Evolutionary conservation across 2,329 filamentous ascomycete species (phyloP).

Genomic region (Stemphylium beticola): DNA sequence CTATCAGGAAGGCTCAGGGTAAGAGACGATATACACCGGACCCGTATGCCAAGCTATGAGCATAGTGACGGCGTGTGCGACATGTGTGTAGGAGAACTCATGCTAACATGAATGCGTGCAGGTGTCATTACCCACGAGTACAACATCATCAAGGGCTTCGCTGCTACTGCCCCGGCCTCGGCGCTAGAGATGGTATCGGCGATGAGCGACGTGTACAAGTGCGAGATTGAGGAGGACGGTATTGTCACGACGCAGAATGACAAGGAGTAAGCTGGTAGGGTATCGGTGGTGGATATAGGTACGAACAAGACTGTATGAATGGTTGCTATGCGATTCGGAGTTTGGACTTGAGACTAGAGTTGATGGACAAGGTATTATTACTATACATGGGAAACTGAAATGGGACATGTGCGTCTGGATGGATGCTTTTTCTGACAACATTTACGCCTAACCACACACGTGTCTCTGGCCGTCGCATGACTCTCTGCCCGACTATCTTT

Average conservation of each 20-base stretch:
- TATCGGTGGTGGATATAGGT: neutral
- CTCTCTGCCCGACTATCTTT: too few relatives aligned
- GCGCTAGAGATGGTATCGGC: slow-evolving; percentile 71
- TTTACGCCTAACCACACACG: too few relatives aligned
- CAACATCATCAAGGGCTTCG: slow-evolving; percentile 72
- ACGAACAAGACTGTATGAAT: neutral
- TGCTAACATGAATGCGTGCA: slow-evolving; percentile 47
- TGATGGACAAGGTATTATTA: neutral
- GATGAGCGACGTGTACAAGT: slow-evolving; percentile 65
- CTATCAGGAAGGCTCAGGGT: slow-evolving; percentile 69
- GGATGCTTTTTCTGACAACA: too few relatives aligned
- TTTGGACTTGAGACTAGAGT: neutral
- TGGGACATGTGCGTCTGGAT: too few relatives aligned
- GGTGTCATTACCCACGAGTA: slow-evolving; percentile 74
- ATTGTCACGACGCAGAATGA: slow-evolving; percentile 58
- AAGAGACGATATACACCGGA: slow-evolving; percentile 50
- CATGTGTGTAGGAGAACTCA: neutral
- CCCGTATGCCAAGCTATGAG: too few relatives aligned
- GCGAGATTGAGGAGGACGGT: slow-evolving; percentile 78
- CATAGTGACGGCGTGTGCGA: neutral
- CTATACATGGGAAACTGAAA: too few relatives aligned
- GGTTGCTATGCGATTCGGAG: neutral
- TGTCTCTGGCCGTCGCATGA: too few relatives aligned
- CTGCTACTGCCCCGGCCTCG: slow-evolving; percentile 73
- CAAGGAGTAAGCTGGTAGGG: slow-evolving; percentile 6